Evolutionary conservation across 2,329 filamentous ascomycete species (phyloP).

Genomic region (Pseudogymnoascus verrucosus): DNA sequence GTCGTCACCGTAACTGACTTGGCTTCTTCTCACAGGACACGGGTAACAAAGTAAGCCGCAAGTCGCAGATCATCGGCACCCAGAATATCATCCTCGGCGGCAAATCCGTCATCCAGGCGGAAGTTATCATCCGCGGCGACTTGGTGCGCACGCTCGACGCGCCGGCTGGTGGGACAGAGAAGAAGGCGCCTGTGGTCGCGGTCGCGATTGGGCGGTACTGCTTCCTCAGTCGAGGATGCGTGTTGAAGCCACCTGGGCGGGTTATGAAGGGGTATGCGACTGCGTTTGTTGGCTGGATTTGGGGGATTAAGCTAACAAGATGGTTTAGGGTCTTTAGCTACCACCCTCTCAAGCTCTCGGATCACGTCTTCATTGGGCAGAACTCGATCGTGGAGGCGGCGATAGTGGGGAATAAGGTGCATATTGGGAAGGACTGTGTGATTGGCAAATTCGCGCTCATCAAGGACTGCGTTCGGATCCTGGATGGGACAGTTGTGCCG

Average conservation of each 20-base stretch:
- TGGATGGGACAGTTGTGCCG: constrained; percentile 78
- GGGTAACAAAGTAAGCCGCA: constrained; percentile 95
- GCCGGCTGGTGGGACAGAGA: constrained; percentile 13
- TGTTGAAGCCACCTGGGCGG: constrained; percentile 75
- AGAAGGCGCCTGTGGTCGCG: constrained; percentile 36
- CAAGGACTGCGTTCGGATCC: constrained; percentile 84
- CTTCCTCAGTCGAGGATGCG: constrained; percentile 70
- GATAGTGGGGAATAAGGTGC: constrained; percentile 74
- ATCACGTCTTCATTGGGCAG: constrained; percentile 85
- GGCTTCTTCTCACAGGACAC: constrained; percentile 58
- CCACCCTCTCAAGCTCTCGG: constrained; percentile 85
- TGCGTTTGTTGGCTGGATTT: constrained; percentile 10
- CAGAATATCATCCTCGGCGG: constrained; percentile 97
- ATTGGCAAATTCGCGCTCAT: constrained; percentile 84
- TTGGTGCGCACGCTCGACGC: constrained; percentile 52
- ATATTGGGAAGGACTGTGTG: constrained; percentile 69
- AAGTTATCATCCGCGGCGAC: constrained; percentile 89
- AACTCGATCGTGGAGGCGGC: constrained; percentile 73
- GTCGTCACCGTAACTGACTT: constrained; percentile 8
- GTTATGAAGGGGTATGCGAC: constrained; percentile 60
- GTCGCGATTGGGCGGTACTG: constrained; percentile 89
- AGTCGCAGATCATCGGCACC: constrained; percentile 84
- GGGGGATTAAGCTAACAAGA: neutral
- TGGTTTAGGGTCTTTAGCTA: constrained; percentile 54
- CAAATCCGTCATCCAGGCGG: constrained; percentile 90